These are phyloP conservation scores for Geranomyces variabilis DNA, from an alignment of 192 early-diverging fungal species.

Conservation along the genomic window DNA sequence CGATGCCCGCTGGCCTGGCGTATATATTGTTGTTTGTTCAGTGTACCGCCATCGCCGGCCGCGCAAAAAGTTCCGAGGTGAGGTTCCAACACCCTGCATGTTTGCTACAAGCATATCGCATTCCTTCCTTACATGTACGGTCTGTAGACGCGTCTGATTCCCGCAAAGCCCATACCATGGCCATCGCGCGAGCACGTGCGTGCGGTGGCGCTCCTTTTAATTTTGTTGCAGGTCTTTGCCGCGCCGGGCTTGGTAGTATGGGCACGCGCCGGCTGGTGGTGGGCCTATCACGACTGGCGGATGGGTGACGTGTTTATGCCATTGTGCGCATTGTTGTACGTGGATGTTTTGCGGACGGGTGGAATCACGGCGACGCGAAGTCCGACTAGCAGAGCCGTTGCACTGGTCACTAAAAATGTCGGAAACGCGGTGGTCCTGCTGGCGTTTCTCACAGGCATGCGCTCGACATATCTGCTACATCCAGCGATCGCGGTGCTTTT, in stretches of 20 bases:
- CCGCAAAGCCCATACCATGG: neutral
- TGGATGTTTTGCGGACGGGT: neutral
- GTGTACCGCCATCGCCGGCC: too few species aligned
- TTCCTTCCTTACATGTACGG: neutral
- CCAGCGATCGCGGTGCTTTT: slow-evolving; percentile 8
- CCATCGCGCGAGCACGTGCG: slow-evolving; percentile 1
- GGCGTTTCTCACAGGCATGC: slow-evolving; percentile 5
- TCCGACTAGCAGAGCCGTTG: neutral
- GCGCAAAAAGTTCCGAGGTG: too few species aligned
- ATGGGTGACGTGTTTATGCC: neutral
- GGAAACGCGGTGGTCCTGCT: neutral
- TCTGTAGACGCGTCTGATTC: neutral
- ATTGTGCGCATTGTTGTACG: neutral
- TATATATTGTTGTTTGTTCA: too few species aligned
- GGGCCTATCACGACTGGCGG: neutral
- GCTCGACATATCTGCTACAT: slow-evolving; percentile 3
- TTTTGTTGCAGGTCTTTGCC: neutral
- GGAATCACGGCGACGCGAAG: neutral
- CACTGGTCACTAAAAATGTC: neutral
- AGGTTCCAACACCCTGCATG: neutral
- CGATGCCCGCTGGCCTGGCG: neutral
- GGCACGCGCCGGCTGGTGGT: neutral
- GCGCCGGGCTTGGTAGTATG: slow-evolving; percentile 6
- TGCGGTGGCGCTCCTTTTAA: neutral
- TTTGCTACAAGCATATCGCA: neutral